Evolutionary conservation across 768 basidiomycete species (phyloP).

Genomic region (Panaeolus papilionaceus): DNA sequence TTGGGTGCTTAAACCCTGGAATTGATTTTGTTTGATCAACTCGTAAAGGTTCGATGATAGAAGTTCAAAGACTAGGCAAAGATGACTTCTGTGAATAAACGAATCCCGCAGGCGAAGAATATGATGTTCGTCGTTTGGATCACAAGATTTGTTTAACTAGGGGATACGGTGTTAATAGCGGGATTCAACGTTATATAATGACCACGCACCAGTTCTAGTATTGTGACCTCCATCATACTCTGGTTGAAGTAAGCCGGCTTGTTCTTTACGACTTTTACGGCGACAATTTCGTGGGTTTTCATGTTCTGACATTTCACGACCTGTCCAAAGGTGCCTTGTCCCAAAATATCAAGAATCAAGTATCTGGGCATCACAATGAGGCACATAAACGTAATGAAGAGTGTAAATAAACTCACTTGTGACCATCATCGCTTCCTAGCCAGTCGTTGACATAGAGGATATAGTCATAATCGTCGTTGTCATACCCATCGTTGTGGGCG

Average conservation of each 20-base stretch:
- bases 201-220: conserved; percentile 87
- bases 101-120: conserved; percentile 94
- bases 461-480: conserved; percentile 99
- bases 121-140: conserved; percentile 95
- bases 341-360: conserved; percentile 96
- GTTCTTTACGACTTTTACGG: conserved; percentile 99
- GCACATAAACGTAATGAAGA: conserved; percentile 8
- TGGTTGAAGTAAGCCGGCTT: conserved; percentile 99
- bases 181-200: conserved; percentile 16
- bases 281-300: conserved; percentile 98
- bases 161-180: conserved; percentile 15
- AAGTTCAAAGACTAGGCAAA: conserved; percentile 97
- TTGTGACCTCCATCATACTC: conserved; percentile 99
- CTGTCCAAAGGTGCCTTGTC: conserved; percentile 99
- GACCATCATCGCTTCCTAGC: conserved; percentile 91
- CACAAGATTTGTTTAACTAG: conserved; percentile 92
- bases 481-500: conserved; percentile 93
- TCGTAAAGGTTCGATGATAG: conserved; percentile 98
- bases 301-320: conserved; percentile 99
- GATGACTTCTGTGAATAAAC: conserved; percentile 95
- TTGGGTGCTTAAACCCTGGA: conserved; percentile 95
- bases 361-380: conserved; percentile 59
- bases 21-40: conserved; percentile 99
- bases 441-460: conserved; percentile 99
- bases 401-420: conserved; percentile 73